Conservation (phyloP, 1,139 yeast species). For the Debaryomyces sp. region DNA sequence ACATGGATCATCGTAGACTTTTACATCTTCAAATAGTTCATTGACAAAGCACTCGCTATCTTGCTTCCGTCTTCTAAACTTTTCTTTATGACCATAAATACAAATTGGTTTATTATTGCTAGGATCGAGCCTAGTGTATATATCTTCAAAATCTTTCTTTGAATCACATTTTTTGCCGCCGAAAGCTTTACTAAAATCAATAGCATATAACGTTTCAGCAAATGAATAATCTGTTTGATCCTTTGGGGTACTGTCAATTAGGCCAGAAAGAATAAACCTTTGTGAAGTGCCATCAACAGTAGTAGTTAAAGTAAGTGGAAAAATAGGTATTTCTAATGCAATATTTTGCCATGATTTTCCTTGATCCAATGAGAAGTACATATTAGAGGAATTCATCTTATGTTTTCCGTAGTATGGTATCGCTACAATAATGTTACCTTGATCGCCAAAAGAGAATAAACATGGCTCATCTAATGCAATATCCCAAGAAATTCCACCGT, state of each 20-base stretch:
- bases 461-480: conserved; percentile 57
- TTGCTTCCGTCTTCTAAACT: conserved; percentile 66
- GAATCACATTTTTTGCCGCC: conserved; percentile 50
- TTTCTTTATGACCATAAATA: conserved; percentile 73
- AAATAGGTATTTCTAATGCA: conserved; percentile 49
- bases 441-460: conserved; percentile 71
- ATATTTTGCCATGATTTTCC: conserved; percentile 65
- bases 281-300: conserved; percentile 77
- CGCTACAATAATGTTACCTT: conserved; percentile 75
- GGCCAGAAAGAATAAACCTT: conserved; percentile 59
- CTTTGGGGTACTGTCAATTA: conserved; percentile 26
- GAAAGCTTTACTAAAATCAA: conserved; percentile 67
- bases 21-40: conserved; percentile 60
- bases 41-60: conserved; percentile 71
- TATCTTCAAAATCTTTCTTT: conserved; percentile 64
- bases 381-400: conserved; percentile 22
- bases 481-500: conserved; percentile 79
- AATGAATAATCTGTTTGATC: conserved; percentile 14
- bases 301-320: conserved; percentile 54
- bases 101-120: conserved; percentile 58
- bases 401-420: conserved; percentile 43
- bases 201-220: conserved; percentile 37
- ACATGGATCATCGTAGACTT: conserved; percentile 61
- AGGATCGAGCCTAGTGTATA: conserved; percentile 57
- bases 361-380: conserved; percentile 71